A percentile compares a stretch with the other conserved stretches of the same genome.
phyloP scores from a whole-genome alignment of 2,329 filamentous ascomycete genomes.

The Diplodia mutila region DNA sequence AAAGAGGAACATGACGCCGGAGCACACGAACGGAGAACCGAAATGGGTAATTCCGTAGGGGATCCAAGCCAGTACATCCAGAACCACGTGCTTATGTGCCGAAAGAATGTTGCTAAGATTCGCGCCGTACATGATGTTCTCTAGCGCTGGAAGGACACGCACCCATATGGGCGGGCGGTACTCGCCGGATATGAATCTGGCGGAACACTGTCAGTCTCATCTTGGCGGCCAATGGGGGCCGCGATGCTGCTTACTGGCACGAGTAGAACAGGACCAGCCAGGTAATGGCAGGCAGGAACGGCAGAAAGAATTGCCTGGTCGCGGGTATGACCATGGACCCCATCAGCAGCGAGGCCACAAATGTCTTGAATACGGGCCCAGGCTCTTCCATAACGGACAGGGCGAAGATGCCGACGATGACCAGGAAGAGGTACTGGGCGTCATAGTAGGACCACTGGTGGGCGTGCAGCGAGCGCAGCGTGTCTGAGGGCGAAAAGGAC shows the following conservation, averaged over 20 bases:
- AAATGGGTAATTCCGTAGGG: constrained; percentile 93
- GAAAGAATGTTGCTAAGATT: constrained; percentile 96
- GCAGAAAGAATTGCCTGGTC: constrained; percentile 88
- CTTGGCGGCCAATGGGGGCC: constrained; percentile 7
- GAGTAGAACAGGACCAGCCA: constrained; percentile 93
- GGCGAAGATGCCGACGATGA: constrained; percentile 75
- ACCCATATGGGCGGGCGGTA: constrained; percentile 95
- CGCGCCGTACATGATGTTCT: constrained; percentile 95
- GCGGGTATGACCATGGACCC: constrained; percentile 77
- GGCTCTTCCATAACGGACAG: constrained; percentile 79
- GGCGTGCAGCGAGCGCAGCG: constrained; percentile 72
- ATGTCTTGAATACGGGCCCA: constrained; percentile 77
- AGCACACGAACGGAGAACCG: constrained; percentile 79
- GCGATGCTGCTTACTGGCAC: constrained; percentile 73
- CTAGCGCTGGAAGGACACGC: constrained; percentile 87
- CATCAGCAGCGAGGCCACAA: constrained; percentile 68
- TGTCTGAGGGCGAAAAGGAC: constrained; percentile 80
- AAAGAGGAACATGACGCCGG: constrained; percentile 81
- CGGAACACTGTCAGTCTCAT: constrained; percentile 5
- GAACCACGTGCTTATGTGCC: constrained; percentile 78
- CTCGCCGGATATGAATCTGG: constrained; percentile 83
- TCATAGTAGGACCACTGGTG: constrained; percentile 84
- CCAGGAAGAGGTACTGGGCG: constrained; percentile 78
- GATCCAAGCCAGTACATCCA: constrained; percentile 90
- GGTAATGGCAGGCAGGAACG: constrained; percentile 79